Evolutionary conservation across 495 filamentous ascomycete species (phyloP), one percentile per base, ranked within the genome.

Genomic region (Zalerion maritima): DNA sequence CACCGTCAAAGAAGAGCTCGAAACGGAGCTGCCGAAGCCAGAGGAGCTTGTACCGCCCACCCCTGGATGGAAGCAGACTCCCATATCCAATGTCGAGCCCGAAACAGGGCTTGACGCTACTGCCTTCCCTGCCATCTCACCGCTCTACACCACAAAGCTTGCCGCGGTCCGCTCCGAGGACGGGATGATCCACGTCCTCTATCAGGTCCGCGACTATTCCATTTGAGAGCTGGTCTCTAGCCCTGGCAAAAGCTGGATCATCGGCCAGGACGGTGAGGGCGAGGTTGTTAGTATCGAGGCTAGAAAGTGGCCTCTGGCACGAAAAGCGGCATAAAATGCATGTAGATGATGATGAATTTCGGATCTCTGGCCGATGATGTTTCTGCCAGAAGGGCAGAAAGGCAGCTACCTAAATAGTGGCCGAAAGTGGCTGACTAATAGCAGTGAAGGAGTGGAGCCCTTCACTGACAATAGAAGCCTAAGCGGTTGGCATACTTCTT

Each of bases 141-240:
- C 34, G 2, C 14, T 26, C 12, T 22, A 13, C 18, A 11, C 2
- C 8, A 25, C 14, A 13, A 36, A 30, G 22, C 34, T 36, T n/a
- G 21, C 34, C 8, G 27, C 34, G 12, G 16, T 26, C 23, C 27
- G 22, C 14, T 12, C 20, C 5, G 28, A 31, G 1, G 6, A 1
- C 14, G 34, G 28, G 4, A 14, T 26, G 5, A 31, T 31, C 6
- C 23, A 25, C 15, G 13, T 36, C 9, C 31, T 36, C 16, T 36
- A 36, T 14, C 34, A 36, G 15, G 13, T 8, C n/a, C 4, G 1
- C 13, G 22, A 36, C 16, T 18, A 5, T 11, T n/a, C 7, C n/a
- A 26, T 36, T 6, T 24, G 14, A 11, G 14, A 12, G 1, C 14
- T 36, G 17, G 21, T n/a, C 2, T 31, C 13, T 24, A 3, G 17